Evolutionary conservation across 805 yeast genomes (phyloP), one percentile per base, ranked within the genome.

Genomic region (Cyberlindnera mycetangii): DNA sequence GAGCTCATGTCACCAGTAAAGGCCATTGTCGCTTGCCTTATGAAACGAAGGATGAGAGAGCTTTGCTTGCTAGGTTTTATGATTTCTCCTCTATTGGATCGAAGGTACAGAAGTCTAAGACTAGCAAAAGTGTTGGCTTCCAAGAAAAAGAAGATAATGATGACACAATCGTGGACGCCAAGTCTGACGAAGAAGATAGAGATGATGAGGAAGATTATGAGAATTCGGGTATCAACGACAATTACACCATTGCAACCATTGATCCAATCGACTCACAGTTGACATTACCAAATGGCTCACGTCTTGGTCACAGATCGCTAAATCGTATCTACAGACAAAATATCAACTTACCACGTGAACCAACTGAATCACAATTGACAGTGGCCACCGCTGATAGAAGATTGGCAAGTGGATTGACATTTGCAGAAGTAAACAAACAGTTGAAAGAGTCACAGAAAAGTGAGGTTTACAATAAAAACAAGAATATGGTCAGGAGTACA

Each of bases 11-110:
- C 85, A 56, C 72, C 5, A 75, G 85, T 8, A 93, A 93, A 65
- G 80, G 89, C 46, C 99, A 93, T 64, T 85, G 92, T 69, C 78
- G 80, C 59, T 75, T 93, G 48, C 97, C 98, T 1, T 93, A 85
- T 65, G 98, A 93, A 56, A 66, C 79, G 0, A 83, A 79, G 42
- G 83, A 83, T 45, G 95, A 93, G 58, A 81, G 81, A 58, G 74
- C 81, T 38, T 85, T 83, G 58, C 73, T 92, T 35, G 76, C 89
- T 0, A 83, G 80, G 32, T 93, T 84, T 59, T 93, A 93, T 61
- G 97, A 92, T 61, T 90, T 88, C 66, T 70, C 83, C 3, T 74
- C 87, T 1, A 71, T 89, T 1, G 81, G 37, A 20, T 14, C 8
- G 37, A 71, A 64, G 16, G 53, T 53, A 7, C 20, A 33, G 11